These are phyloP conservation scores for Sporothrix humicola DNA, from an alignment of 2,329 filamentous ascomycete genomes.

Conservation along the genomic window DNA sequence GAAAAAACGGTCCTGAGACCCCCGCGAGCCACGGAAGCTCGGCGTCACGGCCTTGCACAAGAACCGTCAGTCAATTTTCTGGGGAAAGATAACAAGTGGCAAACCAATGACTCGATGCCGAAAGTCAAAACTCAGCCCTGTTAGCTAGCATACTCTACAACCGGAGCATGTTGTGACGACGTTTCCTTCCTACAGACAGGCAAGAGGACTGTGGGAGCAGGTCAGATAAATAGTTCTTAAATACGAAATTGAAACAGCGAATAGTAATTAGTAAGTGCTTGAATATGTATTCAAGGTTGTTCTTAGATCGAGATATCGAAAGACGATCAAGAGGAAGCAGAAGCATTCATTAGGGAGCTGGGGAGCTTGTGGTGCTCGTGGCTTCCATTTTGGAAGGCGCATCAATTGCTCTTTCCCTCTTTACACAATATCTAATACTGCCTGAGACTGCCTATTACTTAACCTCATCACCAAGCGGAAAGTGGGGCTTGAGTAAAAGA, in stretches of 20 bases:
- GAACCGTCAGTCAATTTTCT: not conserved
- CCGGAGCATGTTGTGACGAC: not conserved
- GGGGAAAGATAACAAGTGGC: no score
- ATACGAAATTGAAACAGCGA: no score
- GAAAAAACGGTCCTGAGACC: constrained; percentile 15
- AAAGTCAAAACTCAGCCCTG: not conserved
- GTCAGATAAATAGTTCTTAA: no score
- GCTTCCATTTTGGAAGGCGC: not conserved
- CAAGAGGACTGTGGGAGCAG: no score
- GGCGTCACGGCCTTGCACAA: not conserved
- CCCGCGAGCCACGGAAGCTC: not conserved
- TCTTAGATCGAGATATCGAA: not conserved
- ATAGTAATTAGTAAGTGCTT: no score
- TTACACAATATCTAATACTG: no score
- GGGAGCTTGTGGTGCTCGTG: not conserved
- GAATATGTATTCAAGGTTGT: no score
- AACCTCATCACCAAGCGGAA: not conserved
- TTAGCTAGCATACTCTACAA: constrained; percentile 4
- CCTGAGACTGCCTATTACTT: not conserved
- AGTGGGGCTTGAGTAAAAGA: not conserved
- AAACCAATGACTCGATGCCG: not conserved
- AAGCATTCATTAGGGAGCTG: not conserved
- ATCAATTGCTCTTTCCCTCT: constrained; percentile 2
- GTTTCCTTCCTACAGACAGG: no score
- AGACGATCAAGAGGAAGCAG: not conserved